A percentile compares a stretch with the other conserved stretches of the same genome.
These are phyloP conservation scores for Pseudogymnoascus sp. DNA, from an alignment of 2,329 filamentous ascomycete genomes.

Conservation along the genomic window DNA sequence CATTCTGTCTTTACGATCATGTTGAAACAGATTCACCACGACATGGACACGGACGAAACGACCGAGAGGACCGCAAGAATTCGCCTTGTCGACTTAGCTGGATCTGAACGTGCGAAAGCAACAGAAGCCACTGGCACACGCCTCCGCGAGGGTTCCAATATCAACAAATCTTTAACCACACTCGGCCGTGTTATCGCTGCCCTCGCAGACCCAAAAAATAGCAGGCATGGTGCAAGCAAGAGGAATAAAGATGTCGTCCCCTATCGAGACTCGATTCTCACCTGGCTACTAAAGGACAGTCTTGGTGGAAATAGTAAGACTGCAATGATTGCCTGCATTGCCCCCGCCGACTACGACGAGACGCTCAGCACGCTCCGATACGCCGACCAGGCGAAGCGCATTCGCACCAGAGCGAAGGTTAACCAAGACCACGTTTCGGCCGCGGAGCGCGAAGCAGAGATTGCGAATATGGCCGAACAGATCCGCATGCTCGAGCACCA, in stretches of 20 bases:
- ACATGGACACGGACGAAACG: conserved; percentile 93
- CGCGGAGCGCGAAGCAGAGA: conserved; percentile 89
- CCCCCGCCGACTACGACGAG: conserved; percentile 92
- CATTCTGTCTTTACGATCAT: conserved; percentile 98
- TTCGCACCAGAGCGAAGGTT: conserved; percentile 86
- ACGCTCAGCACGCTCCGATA: conserved; percentile 93
- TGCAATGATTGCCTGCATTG: conserved; percentile 97
- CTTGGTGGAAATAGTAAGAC: conserved; percentile 96
- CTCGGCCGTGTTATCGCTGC: conserved; percentile 93
- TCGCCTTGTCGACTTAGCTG: conserved; percentile 87
- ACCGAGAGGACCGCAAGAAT: conserved; percentile 92
- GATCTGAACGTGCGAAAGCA: conserved; percentile 87
- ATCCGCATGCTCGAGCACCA: conserved; percentile 67
- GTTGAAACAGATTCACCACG: conserved; percentile 95
- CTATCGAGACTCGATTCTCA: conserved; percentile 80
- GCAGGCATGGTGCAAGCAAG: conserved; percentile 45
- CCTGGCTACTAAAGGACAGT: conserved; percentile 88
- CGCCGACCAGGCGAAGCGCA: conserved; percentile 94
- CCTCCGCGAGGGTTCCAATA: conserved; percentile 90
- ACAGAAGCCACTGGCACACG: conserved; percentile 91
- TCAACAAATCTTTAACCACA: conserved; percentile 97
- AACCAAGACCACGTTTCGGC: conserved; percentile 93
- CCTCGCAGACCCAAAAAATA: conserved; percentile 62
- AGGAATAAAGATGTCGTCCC: conserved; percentile 68
- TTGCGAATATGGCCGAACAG: conserved; percentile 88